Evolutionary conservation across 495 filamentous ascomycete genomes (phyloP).

Genomic region (Neurospora pannonica): DNA sequence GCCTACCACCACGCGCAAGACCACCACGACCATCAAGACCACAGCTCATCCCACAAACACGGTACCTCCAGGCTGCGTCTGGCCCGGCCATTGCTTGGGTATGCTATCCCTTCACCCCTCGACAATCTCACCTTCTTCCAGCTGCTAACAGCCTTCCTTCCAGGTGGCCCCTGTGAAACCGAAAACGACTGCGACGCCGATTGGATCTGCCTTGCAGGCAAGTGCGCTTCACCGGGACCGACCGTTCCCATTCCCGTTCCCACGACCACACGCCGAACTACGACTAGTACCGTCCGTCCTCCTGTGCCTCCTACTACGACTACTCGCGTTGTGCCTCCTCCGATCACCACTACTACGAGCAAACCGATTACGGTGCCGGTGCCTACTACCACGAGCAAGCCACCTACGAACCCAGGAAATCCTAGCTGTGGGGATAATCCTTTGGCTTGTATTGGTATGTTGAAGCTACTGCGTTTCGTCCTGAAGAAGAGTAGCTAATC

Average conservation of each 20-base stretch:
- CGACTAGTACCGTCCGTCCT: constrained; percentile 3
- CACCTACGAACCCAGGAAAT: background rate
- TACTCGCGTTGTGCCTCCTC: background rate
- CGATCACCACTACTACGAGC: background rate
- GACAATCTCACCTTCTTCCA: background rate
- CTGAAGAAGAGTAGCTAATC: background rate
- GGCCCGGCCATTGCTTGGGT: constrained; percentile 12
- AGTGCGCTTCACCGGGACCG: constrained; percentile 2
- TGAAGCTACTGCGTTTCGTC: too few relatives aligned
- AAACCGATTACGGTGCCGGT: background rate
- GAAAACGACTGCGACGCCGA: constrained; percentile 19
- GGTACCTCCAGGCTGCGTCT: constrained; percentile 3
- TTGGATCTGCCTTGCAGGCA: constrained; percentile 5
- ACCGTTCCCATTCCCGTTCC: background rate
- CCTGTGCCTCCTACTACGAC: constrained; percentile 1
- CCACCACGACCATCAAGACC: constrained; percentile 1
- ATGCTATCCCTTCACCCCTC: background rate
- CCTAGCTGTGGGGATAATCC: constrained; percentile 12
- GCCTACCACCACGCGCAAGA: constrained; percentile 1
- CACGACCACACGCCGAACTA: background rate
- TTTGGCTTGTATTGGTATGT: constrained; percentile 18
- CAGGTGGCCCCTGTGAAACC: constrained; percentile 10
- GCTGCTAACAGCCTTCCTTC: background rate
- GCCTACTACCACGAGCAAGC: constrained; percentile 1
- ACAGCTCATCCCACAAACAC: background rate